Evolutionary conservation across 2,329 filamentous ascomycete genomes (phyloP), one percentile per base, ranked within the genome.

Genomic region (Fusarium bulbicola): DNA sequence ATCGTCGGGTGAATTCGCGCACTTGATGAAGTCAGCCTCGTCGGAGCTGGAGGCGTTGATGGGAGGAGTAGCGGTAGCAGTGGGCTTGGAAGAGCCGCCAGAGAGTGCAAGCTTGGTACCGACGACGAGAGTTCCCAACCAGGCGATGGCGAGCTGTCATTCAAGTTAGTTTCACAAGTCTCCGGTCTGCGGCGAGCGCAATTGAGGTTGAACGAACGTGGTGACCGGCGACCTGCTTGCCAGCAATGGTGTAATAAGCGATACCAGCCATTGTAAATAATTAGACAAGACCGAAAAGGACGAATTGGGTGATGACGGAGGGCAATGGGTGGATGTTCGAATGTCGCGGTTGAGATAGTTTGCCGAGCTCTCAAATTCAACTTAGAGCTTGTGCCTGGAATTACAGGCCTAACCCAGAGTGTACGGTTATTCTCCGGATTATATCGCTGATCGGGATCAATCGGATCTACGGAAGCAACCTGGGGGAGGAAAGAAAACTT

Each of bases 21-120:
- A 90, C 89, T 90, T 89, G 85, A 91, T 90, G 82, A 91, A 91
- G 80, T 90, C 87, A 81, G 86, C 88, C 84, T 91, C 89, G 79
- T 90, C 89, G 77, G 88, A 85, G 83, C 85, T 89, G 59, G 87
- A 86, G 68, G 89, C 89, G 81, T 90, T 90, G 85, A 91, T 89
- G 57, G 89, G 89, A 72, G 89, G 89, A 56, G 86, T 80, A 66
- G 85, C 83, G 52, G 80, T 84, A 47, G 83, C 78, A 67, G 84
- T 81, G 54, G 81, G 75, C 73, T 82, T 82, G 74, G 84, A 85
- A 79, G 85, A 85, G 81, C 84, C 80, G 68, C 88, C 85, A 54
- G 83, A 80, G 63, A 83, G 66, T 60, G 83, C 82, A 43, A 83
- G 77, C 80, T 86, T 86, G 79, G 79, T 78, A 68, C 85, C 87